Evolutionary conservation across 2,329 filamentous ascomycete genomes (phyloP).

Genomic region (Volutella citrinella): DNA sequence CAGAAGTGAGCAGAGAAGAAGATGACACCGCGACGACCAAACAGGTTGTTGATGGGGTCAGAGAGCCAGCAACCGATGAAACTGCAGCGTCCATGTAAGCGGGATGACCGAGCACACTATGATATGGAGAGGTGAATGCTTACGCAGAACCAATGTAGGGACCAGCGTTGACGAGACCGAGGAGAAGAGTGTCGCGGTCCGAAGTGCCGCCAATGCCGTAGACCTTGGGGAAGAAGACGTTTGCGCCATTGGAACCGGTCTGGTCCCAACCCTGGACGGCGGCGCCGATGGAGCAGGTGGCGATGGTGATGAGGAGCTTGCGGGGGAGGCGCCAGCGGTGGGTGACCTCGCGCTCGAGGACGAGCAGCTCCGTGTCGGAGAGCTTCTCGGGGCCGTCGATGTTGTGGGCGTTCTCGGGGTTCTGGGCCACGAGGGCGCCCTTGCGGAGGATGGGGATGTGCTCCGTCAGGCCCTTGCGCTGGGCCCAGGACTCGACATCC

Average conservation of each 20-base stretch:
- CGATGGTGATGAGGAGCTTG: slow-evolving; percentile 64
- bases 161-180: slow-evolving; percentile 65
- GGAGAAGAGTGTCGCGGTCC: slow-evolving; percentile 41
- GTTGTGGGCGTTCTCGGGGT: slow-evolving; percentile 53
- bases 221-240: slow-evolving; percentile 54
- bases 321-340: slow-evolving; percentile 65
- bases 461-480: slow-evolving; percentile 56
- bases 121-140: slow-evolving; percentile 22
- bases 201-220: slow-evolving; percentile 35
- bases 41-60: slow-evolving; percentile 54
- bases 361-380: slow-evolving; percentile 40
- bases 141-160: slow-evolving; percentile 46
- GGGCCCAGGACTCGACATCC: slow-evolving; percentile 59
- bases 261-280: slow-evolving; percentile 67
- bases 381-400: slow-evolving; percentile 56
- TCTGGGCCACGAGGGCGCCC: slow-evolving; percentile 52
- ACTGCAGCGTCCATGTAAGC: slow-evolving; percentile 18
- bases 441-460: slow-evolving; percentile 57
- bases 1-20: slow-evolving; percentile 74
- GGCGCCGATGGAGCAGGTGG: slow-evolving; percentile 64
- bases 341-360: slow-evolving; percentile 56
- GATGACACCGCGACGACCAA: slow-evolving; percentile 54
- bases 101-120: no score
- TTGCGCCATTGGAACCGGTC: slow-evolving; percentile 61
- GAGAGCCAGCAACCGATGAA: slow-evolving; percentile 60